These are phyloP conservation scores for Aspergillus texensis DNA, from an alignment of 2,329 filamentous ascomycete genomes.

Conservation along the genomic window DNA sequence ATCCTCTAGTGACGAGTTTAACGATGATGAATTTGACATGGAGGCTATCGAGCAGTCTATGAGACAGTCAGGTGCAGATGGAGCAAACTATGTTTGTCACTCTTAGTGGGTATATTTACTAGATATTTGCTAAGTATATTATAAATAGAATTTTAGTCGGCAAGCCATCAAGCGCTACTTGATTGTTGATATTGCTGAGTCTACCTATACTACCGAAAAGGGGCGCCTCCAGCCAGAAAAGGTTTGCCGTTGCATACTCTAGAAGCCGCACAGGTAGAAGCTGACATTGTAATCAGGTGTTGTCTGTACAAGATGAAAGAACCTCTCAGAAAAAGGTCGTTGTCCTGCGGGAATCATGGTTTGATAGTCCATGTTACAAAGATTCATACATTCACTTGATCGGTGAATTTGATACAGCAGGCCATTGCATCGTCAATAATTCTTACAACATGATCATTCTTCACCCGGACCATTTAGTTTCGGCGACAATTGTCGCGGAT, in stretches of 20 bases:
- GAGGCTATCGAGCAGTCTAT: conserved; percentile 64
- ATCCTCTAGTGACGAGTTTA: conserved; percentile 71
- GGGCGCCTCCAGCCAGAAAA: conserved; percentile 69
- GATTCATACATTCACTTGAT: conserved; percentile 85
- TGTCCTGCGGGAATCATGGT: conserved; percentile 82
- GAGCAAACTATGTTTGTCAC: conserved; percentile 68
- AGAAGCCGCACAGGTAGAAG: not conserved
- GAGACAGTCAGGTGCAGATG: conserved; percentile 64
- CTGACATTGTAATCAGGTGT: conserved; percentile 57
- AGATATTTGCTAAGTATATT: conserved; percentile 63
- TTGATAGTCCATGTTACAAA: conserved; percentile 72
- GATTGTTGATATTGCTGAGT: conserved; percentile 72
- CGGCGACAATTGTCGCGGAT: conserved; percentile 93
- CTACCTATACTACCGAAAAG: conserved; percentile 66
- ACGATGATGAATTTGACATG: conserved; percentile 65
- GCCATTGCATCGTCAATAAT: conserved; percentile 82
- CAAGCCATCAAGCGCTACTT: conserved; percentile 84
- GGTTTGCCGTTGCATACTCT: conserved; percentile 52
- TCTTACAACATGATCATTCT: conserved; percentile 83
- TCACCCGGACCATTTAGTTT: conserved; percentile 93
- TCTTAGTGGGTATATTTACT: conserved; percentile 37
- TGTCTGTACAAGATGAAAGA: conserved; percentile 80
- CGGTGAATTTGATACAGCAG: conserved; percentile 69
- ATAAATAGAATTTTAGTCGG: conserved; percentile 65
- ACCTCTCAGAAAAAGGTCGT: conserved; percentile 68